Conservation (phyloP, 2,329 filamentous ascomycete species). For the Pseudogymnoascus sp. region DNA sequence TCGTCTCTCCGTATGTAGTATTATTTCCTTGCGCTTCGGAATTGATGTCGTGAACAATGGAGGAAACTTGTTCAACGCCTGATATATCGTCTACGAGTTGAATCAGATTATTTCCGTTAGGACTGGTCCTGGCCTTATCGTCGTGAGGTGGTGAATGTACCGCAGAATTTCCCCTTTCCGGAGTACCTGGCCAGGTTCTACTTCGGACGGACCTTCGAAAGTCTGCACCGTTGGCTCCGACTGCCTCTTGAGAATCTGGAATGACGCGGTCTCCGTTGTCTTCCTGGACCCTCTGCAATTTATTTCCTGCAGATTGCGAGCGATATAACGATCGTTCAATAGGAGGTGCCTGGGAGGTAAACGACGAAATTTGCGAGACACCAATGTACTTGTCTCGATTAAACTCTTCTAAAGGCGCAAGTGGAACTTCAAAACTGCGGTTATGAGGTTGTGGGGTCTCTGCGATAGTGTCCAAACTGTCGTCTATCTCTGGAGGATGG, state of each 20-base stretch:
- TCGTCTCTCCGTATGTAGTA: not conserved
- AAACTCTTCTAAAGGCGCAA: not conserved
- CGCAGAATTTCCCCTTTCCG: not conserved
- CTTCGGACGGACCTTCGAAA: constrained; percentile 15
- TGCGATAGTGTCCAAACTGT: not conserved
- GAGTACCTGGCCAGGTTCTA: not conserved
- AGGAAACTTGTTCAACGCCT: not conserved
- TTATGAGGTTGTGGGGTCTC: not conserved
- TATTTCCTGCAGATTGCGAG: not conserved
- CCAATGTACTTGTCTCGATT: not conserved
- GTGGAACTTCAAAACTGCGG: not conserved
- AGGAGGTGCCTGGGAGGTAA: constrained; percentile 8
- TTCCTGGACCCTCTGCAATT: constrained; percentile 1
- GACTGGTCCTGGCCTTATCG: not conserved
- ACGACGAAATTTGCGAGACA: constrained; percentile 9
- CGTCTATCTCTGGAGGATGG: not conserved
- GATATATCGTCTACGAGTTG: not conserved
- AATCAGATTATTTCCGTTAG: not conserved
- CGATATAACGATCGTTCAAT: not conserved
- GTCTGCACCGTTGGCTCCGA: constrained; percentile 18
- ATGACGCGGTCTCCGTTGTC: constrained; percentile 20
- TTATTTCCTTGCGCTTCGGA: not conserved
- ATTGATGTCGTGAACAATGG: not conserved
- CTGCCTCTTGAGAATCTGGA: constrained; percentile 27
- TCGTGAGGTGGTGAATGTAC: not conserved